Percentiles rank a stretch among this genome's conserved stretches.
These are phyloP conservation scores for Chiua virens DNA, from an alignment of 768 basidiomycete genomes.

Conservation along the genomic window DNA sequence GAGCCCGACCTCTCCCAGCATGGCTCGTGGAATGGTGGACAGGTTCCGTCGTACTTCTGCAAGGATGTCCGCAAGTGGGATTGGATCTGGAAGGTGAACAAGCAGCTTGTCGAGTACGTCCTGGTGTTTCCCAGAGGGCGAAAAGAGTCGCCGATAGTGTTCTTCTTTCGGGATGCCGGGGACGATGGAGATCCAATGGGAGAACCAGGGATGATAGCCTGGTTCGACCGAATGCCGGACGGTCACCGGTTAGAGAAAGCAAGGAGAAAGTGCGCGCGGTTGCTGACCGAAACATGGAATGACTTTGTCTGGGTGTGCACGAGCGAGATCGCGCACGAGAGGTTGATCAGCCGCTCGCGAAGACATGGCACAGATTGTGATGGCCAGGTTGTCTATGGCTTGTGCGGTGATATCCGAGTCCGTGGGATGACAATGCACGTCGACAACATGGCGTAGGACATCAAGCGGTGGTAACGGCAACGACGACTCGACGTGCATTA, in stretches of 20 bases:
- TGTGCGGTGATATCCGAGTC: conserved; percentile 56
- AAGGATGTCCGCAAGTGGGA: conserved; percentile 58
- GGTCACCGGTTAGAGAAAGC: conserved; percentile 10
- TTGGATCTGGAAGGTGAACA: conserved; percentile 69
- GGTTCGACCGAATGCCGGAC: conserved; percentile 7
- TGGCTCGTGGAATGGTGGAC: conserved; percentile 58
- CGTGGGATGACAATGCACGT: conserved; percentile 93
- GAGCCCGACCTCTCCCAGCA: conserved; percentile 93
- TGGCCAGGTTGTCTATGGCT: conserved; percentile 54
- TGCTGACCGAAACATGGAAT: conserved; percentile 87
- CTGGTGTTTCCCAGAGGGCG: conserved; percentile 36
- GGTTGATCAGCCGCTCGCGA: conserved; percentile 64
- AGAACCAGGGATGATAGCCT: conserved; percentile 97
- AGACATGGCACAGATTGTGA: conserved; percentile 86
- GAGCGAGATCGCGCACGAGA: conserved; percentile 66
- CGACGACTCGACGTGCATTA: background rate
- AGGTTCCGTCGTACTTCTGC: conserved; percentile 61
- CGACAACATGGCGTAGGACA: conserved; percentile 70
- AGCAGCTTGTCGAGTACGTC: conserved; percentile 59
- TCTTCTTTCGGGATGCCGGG: conserved; percentile 51
- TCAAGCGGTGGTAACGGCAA: conserved; percentile 25
- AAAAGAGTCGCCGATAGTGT: conserved; percentile 77
- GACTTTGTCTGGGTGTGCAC: conserved; percentile 59
- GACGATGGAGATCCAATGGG: conserved; percentile 65
- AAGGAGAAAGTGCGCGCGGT: conserved; percentile 7